A percentile compares a stretch with the other conserved stretches of the same genome.
These are phyloP conservation scores for Phaffia tasmanica DNA, from an alignment of 768 basidiomycete genomes.

Conservation along the genomic window DNA sequence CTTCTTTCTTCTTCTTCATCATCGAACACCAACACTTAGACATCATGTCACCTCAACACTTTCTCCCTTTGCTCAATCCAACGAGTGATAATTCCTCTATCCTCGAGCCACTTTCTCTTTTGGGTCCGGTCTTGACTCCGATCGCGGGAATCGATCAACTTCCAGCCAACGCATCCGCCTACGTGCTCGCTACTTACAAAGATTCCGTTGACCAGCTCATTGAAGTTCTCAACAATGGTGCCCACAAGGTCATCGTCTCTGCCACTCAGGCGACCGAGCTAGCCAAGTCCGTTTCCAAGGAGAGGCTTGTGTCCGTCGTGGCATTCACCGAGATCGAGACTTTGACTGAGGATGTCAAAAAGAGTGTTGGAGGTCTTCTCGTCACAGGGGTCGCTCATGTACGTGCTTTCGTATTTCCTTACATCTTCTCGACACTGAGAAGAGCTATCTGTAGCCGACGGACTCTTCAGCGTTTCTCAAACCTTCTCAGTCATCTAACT, in stretches of 20 bases:
- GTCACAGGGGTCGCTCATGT: constrained; percentile 51
- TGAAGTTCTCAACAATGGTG: constrained; percentile 63
- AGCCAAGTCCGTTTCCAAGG: constrained; percentile 53
- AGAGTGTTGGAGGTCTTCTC: constrained; percentile 64
- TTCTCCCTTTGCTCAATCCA: constrained; percentile 38
- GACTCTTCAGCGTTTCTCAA: constrained; percentile 45
- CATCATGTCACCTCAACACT: constrained; percentile 33
- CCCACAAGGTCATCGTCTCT: constrained; percentile 66
- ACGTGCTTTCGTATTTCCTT: neutral
- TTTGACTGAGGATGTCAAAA: constrained; percentile 63
- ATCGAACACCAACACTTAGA: neutral
- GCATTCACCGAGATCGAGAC: constrained; percentile 62
- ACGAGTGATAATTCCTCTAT: constrained; percentile 45
- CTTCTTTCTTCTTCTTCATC: too few relatives aligned
- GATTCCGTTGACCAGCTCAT: constrained; percentile 46
- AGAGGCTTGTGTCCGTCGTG: constrained; percentile 61
- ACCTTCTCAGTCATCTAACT: constrained; percentile 16
- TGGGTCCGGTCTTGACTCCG: constrained; percentile 63
- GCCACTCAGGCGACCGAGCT: constrained; percentile 39
- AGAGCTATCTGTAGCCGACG: constrained; percentile 8
- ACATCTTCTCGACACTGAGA: neutral
- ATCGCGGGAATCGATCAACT: constrained; percentile 29
- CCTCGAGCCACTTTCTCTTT: constrained; percentile 53
- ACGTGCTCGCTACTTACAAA: constrained; percentile 50
- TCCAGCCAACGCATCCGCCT: constrained; percentile 37